A percentile compares a stretch with the other conserved stretches of the same genome.
phyloP scores from a whole-genome alignment of 1,284 basidiomycete genomes.

The Trichosporon sp. region DNA sequence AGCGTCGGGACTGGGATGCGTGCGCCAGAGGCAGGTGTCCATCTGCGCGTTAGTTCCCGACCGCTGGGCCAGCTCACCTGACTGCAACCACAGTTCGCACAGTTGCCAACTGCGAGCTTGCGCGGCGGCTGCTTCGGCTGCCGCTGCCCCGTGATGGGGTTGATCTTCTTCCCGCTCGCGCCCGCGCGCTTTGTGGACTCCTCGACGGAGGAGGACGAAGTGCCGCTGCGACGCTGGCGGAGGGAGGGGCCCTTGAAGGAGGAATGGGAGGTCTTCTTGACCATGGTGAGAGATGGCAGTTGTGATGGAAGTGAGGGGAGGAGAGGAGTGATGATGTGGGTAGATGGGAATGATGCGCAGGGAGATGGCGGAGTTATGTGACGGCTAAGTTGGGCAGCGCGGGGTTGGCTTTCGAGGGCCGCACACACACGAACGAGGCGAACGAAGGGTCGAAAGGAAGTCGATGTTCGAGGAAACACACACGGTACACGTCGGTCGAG shows the following conservation, averaged over 20 bases:
- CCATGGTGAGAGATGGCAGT: neutral
- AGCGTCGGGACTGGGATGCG: conserved; percentile 11
- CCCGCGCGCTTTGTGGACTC: neutral
- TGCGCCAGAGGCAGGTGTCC: conserved; percentile 23
- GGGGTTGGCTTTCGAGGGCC: neutral
- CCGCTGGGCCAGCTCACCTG: conserved; percentile 20
- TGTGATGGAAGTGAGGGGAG: conserved; percentile 7
- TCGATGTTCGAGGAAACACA: neutral
- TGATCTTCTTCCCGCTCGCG: conserved; percentile 22
- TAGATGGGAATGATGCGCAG: neutral
- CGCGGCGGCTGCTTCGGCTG: conserved; percentile 12
- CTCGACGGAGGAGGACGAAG: neutral
- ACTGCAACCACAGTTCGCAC: conserved; percentile 27
- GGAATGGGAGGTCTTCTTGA: neutral
- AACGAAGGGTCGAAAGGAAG: no score
- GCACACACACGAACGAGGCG: neutral
- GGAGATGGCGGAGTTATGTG: conserved; percentile 2
- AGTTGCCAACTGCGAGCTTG: conserved; percentile 24
- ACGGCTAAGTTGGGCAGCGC: neutral
- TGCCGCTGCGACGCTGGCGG: neutral
- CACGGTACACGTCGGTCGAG: neutral
- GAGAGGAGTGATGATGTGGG: neutral
- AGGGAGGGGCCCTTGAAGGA: neutral
- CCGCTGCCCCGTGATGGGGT: neutral
- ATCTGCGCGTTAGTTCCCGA: conserved; percentile 11